Evolutionary conservation across 495 filamentous ascomycete species (phyloP), one percentile per base, ranked within the genome.

Genomic region (Jackrogersella minutella): DNA sequence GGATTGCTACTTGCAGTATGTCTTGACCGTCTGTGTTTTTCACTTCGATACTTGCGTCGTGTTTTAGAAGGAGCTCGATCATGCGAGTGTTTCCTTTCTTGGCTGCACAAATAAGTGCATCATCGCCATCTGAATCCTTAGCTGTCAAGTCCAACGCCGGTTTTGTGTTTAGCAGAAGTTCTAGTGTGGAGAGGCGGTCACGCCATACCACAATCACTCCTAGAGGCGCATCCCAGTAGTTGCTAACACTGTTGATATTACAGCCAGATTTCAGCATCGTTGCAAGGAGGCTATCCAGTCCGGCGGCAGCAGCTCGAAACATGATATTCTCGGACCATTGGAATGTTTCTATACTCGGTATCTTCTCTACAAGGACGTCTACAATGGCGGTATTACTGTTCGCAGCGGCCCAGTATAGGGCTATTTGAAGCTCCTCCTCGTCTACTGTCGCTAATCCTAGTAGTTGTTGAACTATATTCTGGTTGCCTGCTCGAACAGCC

Each of bases 251-350:
- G 17, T 59, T 41, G 24, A 33, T 36, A 16, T 47, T 10, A 46
- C 11, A 37, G 8, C 41, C 44, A 10, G 59, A 58, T n/a, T 49
- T 8, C 17, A 37, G 9, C 14, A 66, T 33, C 10, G 39, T 33
- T 11, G 19, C 14, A 8, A 60, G 37, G 3, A 71, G 28, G 14
- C 37, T 34, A 10, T 63, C 28, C 19, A 71, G 34, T 28, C 58
- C 58, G 9, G 50, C 46, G 14, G 49, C 37, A 16, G 58, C 58
- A 50, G 64, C 64, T 33, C 58, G 64, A 50, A n/a, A 43, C 7
- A 68, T 47, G 16, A 68, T 34, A 13, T 22, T 21, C 13, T 24
- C 1, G 1, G 68, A 59, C 51, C 56, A 71, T 13, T 30, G 17
- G 30, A 71, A 68, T n/a, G 41, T 37, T 26, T 47, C 19, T 9